Conservation (phyloP, 1,139 yeast species). For the Suhomyces guaymorum region DNA sequence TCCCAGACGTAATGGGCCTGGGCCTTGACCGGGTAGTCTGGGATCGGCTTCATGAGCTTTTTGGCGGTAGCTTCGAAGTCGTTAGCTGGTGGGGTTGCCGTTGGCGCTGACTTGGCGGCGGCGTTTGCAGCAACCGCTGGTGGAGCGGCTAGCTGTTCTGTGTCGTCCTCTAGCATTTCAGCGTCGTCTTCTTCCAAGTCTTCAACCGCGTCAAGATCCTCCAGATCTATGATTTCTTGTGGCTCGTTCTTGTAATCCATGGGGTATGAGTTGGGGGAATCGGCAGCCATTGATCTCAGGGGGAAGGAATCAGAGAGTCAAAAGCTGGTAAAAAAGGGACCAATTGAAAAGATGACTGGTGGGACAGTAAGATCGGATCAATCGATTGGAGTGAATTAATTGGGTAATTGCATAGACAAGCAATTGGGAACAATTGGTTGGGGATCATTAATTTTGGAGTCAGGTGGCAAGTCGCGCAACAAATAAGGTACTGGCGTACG, state of each 20-base stretch:
- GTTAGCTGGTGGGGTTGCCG: slow-evolving; percentile 29
- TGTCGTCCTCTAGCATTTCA: slow-evolving; percentile 7
- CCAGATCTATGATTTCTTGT: slow-evolving; percentile 9
- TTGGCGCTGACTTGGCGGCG: slow-evolving; percentile 3
- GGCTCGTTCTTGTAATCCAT: slow-evolving; percentile 3
- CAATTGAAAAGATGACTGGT: neutral
- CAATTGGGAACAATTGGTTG: neutral
- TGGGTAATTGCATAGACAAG: neutral
- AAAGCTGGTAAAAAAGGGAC: neutral
- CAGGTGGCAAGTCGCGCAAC: no score
- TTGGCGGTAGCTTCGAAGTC: slow-evolving; percentile 32
- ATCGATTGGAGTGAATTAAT: neutral
- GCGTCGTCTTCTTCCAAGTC: slow-evolving; percentile 10
- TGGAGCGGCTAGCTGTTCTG: slow-evolving; percentile 5
- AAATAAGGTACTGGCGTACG: no score
- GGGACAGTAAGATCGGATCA: no score
- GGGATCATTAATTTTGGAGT: neutral
- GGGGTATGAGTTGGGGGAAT: slow-evolving; percentile 6
- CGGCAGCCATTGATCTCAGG: slow-evolving; percentile 9
- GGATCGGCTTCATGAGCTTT: slow-evolving; percentile 42
- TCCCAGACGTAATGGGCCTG: slow-evolving; percentile 67
- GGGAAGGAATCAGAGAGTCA: neutral
- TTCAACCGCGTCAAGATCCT: slow-evolving; percentile 8
- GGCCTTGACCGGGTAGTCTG: slow-evolving; percentile 44
- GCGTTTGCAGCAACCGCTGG: neutral